phyloP scores from a whole-genome alignment of 306 rosid genomes.

The Lupinus albus region DNA sequence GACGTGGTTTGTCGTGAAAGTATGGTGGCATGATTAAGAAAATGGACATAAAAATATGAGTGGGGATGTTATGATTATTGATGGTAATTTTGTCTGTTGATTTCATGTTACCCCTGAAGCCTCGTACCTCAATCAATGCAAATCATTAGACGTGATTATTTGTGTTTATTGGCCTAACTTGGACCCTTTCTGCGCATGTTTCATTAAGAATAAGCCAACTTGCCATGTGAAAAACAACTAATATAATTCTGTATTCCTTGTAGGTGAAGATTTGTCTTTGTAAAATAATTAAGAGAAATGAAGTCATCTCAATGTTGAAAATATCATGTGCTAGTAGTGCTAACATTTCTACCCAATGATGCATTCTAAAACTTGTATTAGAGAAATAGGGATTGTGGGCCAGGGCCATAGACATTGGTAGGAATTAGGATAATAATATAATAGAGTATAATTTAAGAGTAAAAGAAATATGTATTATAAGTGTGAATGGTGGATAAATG shows the following conservation, averaged over 20 bases:
- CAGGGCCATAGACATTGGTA: slow-evolving; percentile 24
- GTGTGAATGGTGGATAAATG: too few species aligned
- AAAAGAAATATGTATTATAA: too few species aligned
- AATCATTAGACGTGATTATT: slow-evolving; percentile 45
- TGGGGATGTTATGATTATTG: slow-evolving; percentile 43
- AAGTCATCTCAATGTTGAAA: slow-evolving; percentile 27
- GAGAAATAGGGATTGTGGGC: slow-evolving; percentile 28
- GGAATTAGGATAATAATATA: too few species aligned
- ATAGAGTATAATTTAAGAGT: too few species aligned
- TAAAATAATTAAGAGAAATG: slow-evolving; percentile 8
- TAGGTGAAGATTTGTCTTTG: slow-evolving; percentile 24
- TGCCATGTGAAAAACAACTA: slow-evolving; percentile 44
- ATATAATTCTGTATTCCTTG: not conserved
- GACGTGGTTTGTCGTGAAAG: slow-evolving; percentile 43
- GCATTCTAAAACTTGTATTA: not conserved
- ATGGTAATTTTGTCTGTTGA: slow-evolving; percentile 45
- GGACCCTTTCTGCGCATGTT: slow-evolving; percentile 30
- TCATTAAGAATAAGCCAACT: slow-evolving; percentile 38
- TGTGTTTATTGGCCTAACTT: not conserved
- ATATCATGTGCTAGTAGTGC: slow-evolving; percentile 25
- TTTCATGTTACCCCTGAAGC: slow-evolving; percentile 45
- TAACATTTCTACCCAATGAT: not conserved
- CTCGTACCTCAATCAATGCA: slow-evolving; percentile 47
- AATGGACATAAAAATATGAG: slow-evolving; percentile 24
- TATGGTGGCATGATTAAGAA: slow-evolving; percentile 37